A percentile compares a stretch with the other conserved stretches of the same genome.
These are phyloP conservation scores for Mucor piriformis DNA, from an alignment of 371 early-diverging fungal species.

Conservation along the genomic window DNA sequence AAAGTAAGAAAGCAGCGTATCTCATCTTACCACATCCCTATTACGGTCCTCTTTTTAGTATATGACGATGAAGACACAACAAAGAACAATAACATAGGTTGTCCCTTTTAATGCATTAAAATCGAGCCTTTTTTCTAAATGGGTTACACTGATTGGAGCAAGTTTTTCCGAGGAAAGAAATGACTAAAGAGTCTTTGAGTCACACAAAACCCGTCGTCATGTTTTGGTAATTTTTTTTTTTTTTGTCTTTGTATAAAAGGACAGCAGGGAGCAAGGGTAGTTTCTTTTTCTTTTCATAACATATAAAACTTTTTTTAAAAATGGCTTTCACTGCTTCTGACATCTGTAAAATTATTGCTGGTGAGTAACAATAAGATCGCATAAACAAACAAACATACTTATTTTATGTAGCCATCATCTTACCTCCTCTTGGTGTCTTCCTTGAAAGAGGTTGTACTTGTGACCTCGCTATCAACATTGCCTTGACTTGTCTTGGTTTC, in stretches of 20 bases:
- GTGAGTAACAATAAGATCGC: conserved; percentile 18
- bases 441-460: conserved; percentile 61
- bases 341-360: conserved; percentile 33
- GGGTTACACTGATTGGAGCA: not conserved
- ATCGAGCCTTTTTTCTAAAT: not conserved
- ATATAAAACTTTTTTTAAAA: not conserved
- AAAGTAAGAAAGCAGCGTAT: not conserved
- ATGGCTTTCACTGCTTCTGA: conserved; percentile 33
- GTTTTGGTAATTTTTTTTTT: not conserved
- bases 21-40: too few relatives aligned
- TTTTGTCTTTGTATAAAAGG: not conserved
- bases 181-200: not conserved
- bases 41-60: too few relatives aligned
- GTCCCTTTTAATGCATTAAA: not conserved
- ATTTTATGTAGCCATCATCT: conserved; percentile 44
- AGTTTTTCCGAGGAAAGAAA: not conserved
- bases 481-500: conserved; percentile 71
- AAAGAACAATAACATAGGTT: too few relatives aligned
- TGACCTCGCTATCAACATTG: conserved; percentile 75
- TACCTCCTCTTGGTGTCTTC: conserved; percentile 70
- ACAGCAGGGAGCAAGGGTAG: not conserved
- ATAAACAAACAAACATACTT: not conserved
- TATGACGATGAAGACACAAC: too few relatives aligned
- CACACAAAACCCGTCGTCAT: not conserved
- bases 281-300: not conserved